phyloP scores from a whole-genome alignment of 2,329 filamentous ascomycete genomes.

The Dactylellina drechsleri region DNA sequence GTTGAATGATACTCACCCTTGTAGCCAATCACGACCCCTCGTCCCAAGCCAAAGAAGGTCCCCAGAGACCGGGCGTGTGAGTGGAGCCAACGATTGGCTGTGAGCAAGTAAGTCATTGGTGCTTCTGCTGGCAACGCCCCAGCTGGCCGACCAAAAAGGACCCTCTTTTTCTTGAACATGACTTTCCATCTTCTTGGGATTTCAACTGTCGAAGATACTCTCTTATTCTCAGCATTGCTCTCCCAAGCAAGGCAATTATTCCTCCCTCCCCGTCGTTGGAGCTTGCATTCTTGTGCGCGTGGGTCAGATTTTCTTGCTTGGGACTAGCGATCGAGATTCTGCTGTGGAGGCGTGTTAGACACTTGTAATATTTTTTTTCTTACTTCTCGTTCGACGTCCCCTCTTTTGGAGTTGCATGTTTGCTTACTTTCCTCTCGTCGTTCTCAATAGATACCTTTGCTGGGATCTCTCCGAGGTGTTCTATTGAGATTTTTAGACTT shows the following conservation, averaged over 20 bases:
- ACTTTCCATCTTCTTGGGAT: constrained; percentile 50
- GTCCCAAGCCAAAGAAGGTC: constrained; percentile 38
- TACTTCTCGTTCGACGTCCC: constrained; percentile 17
- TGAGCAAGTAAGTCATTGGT: constrained; percentile 49
- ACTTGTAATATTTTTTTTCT: constrained; percentile 29
- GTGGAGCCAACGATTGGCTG: constrained; percentile 55
- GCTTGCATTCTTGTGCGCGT: constrained; percentile 48
- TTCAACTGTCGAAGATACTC: constrained; percentile 38
- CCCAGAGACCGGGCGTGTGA: constrained; percentile 48
- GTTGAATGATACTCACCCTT: constrained; percentile 26
- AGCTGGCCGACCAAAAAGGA: constrained; percentile 40
- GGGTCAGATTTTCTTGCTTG: constrained; percentile 52
- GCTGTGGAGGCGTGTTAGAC: constrained; percentile 42
- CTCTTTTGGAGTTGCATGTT: constrained; percentile 49
- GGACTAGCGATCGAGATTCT: constrained; percentile 45
- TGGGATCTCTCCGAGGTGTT: constrained; percentile 20
- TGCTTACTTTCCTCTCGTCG: constrained; percentile 48
- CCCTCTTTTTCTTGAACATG: constrained; percentile 42
- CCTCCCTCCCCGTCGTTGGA: constrained; percentile 26
- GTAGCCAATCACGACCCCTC: constrained; percentile 39
- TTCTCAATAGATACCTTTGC: constrained; percentile 36
- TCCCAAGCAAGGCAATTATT: constrained; percentile 49
- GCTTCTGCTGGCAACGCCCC: constrained; percentile 35
- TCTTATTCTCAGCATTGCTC: constrained; percentile 43
- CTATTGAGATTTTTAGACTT: constrained; percentile 13